phyloP scores from a whole-genome alignment of 371 early-diverging fungal species.

The Syncephalastrum monosporum region DNA sequence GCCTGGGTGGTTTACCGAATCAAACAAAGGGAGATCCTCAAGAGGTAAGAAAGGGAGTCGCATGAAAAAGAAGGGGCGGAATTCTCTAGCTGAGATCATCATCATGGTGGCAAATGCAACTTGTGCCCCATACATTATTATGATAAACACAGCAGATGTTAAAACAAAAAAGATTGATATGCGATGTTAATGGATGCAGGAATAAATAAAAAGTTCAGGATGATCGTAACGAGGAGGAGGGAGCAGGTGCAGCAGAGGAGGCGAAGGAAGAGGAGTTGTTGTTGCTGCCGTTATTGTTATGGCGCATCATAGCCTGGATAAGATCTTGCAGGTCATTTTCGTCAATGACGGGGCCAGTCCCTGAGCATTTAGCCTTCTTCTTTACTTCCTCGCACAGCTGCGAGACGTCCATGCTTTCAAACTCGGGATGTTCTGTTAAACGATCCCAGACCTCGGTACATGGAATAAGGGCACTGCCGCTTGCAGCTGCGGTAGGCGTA shows the following conservation, averaged over 20 bases:
- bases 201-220: not conserved
- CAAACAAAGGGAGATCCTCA: too few relatives aligned
- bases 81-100: not conserved
- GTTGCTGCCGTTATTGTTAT: not conserved
- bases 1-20: too few relatives aligned
- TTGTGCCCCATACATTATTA: too few relatives aligned
- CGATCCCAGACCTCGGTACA: conserved; percentile 53
- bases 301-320: not conserved
- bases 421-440: conserved; percentile 51
- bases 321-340: conserved; percentile 41
- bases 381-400: conserved; percentile 48
- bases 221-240: not conserved
- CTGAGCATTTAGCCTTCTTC: conserved; percentile 57
- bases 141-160: not conserved
- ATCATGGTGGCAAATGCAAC: too few relatives aligned
- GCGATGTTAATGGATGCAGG: not conserved
- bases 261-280: not conserved
- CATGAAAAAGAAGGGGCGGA: conserved; percentile 5
- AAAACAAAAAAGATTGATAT: not conserved
- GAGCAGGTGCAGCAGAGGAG: conserved; percentile 1
- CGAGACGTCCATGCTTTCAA: conserved; percentile 45
- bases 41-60: not conserved
- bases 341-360: conserved; percentile 52
- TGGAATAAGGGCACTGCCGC: conserved; percentile 21
- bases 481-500: conserved; percentile 14